phyloP scores from a whole-genome alignment of 306 rosid species.

The Rosa chinensis region DNA sequence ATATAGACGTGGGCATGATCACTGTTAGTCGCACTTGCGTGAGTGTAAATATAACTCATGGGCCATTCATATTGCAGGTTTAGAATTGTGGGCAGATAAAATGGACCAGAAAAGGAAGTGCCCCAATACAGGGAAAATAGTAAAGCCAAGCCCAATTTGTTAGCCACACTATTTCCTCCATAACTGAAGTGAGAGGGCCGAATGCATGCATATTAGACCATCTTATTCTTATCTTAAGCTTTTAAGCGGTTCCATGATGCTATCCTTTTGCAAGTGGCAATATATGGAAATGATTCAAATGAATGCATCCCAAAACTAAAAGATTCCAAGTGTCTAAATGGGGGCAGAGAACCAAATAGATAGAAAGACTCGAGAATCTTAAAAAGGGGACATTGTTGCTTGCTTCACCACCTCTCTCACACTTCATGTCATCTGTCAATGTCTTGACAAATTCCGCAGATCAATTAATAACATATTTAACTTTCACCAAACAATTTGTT shows the following conservation, averaged over 20 bases:
- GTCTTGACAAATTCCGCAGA: background rate
- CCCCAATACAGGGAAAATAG: background rate
- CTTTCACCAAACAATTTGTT: background rate
- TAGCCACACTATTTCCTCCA: background rate
- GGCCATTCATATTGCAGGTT: background rate
- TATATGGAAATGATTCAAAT: too few relatives aligned
- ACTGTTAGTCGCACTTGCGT: too few relatives aligned
- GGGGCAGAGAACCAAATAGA: background rate
- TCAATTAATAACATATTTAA: background rate
- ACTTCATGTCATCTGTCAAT: background rate
- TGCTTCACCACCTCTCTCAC: background rate
- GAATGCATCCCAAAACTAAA: background rate
- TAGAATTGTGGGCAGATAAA: background rate
- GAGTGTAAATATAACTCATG: background rate
- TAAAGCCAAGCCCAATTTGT: background rate
- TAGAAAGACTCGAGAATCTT: background rate
- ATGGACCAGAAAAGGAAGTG: background rate
- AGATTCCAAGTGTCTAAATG: conserved; percentile 1
- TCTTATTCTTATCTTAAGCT: background rate
- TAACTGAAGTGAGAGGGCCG: background rate
- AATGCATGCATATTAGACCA: background rate
- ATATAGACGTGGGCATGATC: too few relatives aligned
- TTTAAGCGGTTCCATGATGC: background rate
- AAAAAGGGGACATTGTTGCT: background rate
- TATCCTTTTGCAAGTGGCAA: background rate